A percentile compares a stretch with the other conserved stretches of the same genome.
phyloP scores from a whole-genome alignment of 108 stramenopile genomes.

The Nitzschia putrida region DNA sequence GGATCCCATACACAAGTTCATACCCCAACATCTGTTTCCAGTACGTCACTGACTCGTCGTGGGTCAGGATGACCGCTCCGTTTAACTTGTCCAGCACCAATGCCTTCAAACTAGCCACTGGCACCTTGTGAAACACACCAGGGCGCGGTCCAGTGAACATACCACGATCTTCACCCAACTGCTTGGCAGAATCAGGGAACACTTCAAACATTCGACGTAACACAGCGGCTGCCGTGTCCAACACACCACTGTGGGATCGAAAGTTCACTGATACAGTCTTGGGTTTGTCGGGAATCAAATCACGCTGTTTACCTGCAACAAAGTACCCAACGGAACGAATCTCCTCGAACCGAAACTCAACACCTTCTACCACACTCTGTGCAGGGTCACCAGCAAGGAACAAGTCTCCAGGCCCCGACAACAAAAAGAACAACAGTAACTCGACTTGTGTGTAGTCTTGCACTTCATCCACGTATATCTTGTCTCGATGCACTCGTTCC shows the following conservation, averaged over 20 bases:
- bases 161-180: conserved; percentile 49
- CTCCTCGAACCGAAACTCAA: conserved; percentile 68
- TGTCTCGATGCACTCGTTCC: not conserved
- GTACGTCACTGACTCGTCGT: conserved; percentile 34
- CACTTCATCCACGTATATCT: conserved; percentile 55
- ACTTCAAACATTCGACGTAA: conserved; percentile 38
- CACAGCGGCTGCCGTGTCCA: conserved; percentile 48
- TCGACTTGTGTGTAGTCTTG: conserved; percentile 66
- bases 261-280: conserved; percentile 56
- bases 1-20: conserved; percentile 41
- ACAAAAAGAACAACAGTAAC: conserved; percentile 49
- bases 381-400: conserved; percentile 68
- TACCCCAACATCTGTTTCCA: conserved; percentile 16
- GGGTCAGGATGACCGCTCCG: conserved; percentile 45
- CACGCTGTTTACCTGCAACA: conserved; percentile 29
- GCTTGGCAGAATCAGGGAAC: conserved; percentile 47
- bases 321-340: conserved; percentile 45
- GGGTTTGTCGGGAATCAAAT: conserved; percentile 48
- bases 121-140: conserved; percentile 39
- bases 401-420: conserved; percentile 44
- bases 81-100: conserved; percentile 20
- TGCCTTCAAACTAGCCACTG: conserved; percentile 5
- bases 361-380: conserved; percentile 59
- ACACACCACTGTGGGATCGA: conserved; percentile 55
- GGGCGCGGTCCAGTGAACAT: conserved; percentile 55